These are phyloP conservation scores for Hymenotorrendiella dingleyae DNA, from an alignment of 2,329 filamentous ascomycete species.

Conservation along the genomic window DNA sequence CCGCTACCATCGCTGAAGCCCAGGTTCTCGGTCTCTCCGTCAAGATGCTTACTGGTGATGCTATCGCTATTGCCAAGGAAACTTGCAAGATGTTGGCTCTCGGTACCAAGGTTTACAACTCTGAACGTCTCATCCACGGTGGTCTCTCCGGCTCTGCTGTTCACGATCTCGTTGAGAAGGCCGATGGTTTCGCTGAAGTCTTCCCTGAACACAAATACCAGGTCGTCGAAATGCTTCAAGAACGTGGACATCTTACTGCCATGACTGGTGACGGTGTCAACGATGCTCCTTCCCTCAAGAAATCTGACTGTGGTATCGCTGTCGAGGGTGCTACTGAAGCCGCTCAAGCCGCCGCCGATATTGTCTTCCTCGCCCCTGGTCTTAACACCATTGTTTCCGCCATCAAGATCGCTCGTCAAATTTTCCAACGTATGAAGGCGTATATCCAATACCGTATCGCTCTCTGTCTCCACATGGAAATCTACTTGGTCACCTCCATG, in stretches of 20 bases:
- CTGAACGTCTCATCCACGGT: constrained; percentile 69
- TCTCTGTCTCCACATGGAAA: constrained; percentile 81
- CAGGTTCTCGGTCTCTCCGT: constrained; percentile 70
- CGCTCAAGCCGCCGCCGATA: constrained; percentile 85
- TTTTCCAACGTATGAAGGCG: constrained; percentile 95
- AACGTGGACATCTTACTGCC: constrained; percentile 88
- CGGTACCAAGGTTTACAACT: constrained; percentile 77
- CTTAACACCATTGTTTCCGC: constrained; percentile 89
- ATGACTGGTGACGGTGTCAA: constrained; percentile 98
- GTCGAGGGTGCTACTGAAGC: constrained; percentile 89
- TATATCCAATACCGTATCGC: constrained; percentile 96
- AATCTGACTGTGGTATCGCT: constrained; percentile 90
- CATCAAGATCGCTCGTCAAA: constrained; percentile 87
- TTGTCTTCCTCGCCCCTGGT: constrained; percentile 88
- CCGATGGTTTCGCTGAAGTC: constrained; percentile 90
- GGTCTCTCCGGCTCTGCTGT: constrained; percentile 67
- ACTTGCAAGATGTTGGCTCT: constrained; percentile 78
- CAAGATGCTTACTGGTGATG: constrained; percentile 79
- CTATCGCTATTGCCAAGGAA: constrained; percentile 74
- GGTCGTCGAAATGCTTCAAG: constrained; percentile 88
- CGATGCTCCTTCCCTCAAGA: constrained; percentile 87
- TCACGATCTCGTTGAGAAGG: constrained; percentile 76
- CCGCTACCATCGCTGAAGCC: constrained; percentile 71
- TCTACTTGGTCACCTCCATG: constrained; percentile 73
- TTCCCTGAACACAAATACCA: constrained; percentile 96